Base-by-base conservation (phyloP, 1,284 basidiomycete genomes). In the Uromyces viciae-fabae region DNA sequence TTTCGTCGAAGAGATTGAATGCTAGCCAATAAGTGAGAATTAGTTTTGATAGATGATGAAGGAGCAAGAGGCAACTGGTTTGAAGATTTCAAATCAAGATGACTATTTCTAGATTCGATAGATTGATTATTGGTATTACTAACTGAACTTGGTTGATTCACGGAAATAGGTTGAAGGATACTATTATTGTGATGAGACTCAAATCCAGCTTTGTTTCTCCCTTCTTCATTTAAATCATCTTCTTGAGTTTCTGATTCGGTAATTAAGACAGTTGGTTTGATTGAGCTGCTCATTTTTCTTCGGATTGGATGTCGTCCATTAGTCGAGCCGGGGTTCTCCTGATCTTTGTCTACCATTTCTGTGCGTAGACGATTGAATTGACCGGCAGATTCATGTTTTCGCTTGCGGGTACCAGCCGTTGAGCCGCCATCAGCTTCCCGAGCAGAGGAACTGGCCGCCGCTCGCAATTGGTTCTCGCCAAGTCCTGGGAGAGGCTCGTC, bases 1-100 rank as follows among this genome's bases (percentile, higher is more conserved):
- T 75, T 75, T 25, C 58, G 52, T 43, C 73, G 25, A 17, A 73
- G 33, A 19, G 71, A 73, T 73, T 73, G 54, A 56, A 75, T 75
- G 19, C 54, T 58, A 42, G 73, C 73, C 14, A 75, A 33, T 9
- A 75, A 28, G 58, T 40, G n/a, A 11, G 73, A 56, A 42, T 62
- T 60, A 38, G 73, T 75, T 15, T 52, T 25, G 7, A 54, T 17
- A 2, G 54, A 25, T 22, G 14, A 17, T 15, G 72, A 31, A n/a
- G 31, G 46, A 8, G 11, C 19, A 9, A 19, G 9, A 4, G 25
- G 36, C 19, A 36, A n/a, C 33, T 22, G 71, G 2, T 54, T 62
- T 75, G 52, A n/a, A n/a, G n/a, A n/a, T n/a, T n/a, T n/a, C n/a
- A n/a, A n/a, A n/a, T n/a, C n/a, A n/a, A n/a, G n/a, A n/a, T n/a